These are phyloP conservation scores for Rhazya stricta DNA, from an alignment of 257 asterid genomes.

Conservation along the genomic window DNA sequence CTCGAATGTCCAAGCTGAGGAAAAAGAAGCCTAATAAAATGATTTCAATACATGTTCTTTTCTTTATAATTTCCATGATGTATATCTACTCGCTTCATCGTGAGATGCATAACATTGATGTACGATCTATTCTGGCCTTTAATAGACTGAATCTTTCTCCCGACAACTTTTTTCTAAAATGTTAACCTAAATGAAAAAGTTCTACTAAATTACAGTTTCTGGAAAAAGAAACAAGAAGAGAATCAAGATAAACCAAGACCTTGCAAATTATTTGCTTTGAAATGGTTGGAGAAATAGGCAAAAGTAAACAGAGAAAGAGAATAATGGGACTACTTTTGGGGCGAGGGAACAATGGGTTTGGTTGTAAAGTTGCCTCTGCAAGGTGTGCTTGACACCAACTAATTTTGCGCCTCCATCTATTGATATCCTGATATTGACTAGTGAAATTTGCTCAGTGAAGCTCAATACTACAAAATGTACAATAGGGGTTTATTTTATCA, in stretches of 20 bases:
- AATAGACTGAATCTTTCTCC: background rate
- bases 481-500: background rate
- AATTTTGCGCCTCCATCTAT: background rate
- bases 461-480: background rate
- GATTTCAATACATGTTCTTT: background rate
- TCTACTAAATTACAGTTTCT: background rate
- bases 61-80: too few relatives aligned
- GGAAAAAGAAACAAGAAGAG: background rate
- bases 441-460: background rate
- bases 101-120: background rate
- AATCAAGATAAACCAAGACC: background rate
- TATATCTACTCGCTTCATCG: background rate
- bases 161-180: too few relatives aligned
- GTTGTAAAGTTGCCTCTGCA: background rate
- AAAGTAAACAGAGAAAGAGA: background rate
- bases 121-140: too few relatives aligned
- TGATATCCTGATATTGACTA: background rate
- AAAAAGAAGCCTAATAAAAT: too few relatives aligned
- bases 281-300: background rate
- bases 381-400: background rate
- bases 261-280: background rate
- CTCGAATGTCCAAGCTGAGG: background rate
- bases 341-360: background rate
- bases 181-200: background rate
- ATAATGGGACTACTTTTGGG: background rate